phyloP scores from a whole-genome alignment of 164 flowering plant genomes.

The Aristolochia californica region DNA sequence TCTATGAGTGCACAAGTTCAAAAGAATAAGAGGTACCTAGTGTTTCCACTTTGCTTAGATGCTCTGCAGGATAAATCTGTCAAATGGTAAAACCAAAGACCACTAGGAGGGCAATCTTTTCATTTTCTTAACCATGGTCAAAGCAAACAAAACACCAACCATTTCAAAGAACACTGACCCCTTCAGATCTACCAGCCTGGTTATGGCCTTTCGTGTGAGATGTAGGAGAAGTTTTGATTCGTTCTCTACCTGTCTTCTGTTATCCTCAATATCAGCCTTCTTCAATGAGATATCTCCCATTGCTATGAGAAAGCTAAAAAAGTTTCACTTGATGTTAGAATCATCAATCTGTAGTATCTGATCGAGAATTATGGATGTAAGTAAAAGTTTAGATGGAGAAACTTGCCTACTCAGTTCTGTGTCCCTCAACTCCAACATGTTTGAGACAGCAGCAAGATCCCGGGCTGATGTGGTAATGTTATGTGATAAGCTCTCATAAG shows the following conservation, averaged over 20 bases:
- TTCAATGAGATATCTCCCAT: conserved; percentile 1
- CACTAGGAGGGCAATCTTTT: too few species aligned
- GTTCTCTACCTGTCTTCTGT: background rate
- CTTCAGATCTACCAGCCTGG: background rate
- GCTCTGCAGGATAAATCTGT: too few species aligned
- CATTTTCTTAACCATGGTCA: too few species aligned
- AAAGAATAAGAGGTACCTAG: too few species aligned
- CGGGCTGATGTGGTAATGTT: background rate
- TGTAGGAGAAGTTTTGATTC: background rate
- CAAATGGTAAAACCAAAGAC: too few species aligned
- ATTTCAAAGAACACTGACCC: background rate
- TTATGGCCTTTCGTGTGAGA: background rate
- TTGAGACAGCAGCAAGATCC: background rate
- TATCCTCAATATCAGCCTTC: background rate
- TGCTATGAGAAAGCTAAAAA: background rate
- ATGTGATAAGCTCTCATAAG: background rate
- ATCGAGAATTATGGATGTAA: background rate
- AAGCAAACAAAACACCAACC: too few species aligned
- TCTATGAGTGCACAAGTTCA: too few species aligned
- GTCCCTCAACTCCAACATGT: background rate
- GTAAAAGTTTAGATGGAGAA: background rate
- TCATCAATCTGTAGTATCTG: background rate
- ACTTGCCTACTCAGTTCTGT: background rate
- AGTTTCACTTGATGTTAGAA: background rate
- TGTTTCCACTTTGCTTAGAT: too few species aligned